Evolutionary conservation across 73 alveolate genomes (phyloP).

Genomic region (Breviolum minutum): DNA sequence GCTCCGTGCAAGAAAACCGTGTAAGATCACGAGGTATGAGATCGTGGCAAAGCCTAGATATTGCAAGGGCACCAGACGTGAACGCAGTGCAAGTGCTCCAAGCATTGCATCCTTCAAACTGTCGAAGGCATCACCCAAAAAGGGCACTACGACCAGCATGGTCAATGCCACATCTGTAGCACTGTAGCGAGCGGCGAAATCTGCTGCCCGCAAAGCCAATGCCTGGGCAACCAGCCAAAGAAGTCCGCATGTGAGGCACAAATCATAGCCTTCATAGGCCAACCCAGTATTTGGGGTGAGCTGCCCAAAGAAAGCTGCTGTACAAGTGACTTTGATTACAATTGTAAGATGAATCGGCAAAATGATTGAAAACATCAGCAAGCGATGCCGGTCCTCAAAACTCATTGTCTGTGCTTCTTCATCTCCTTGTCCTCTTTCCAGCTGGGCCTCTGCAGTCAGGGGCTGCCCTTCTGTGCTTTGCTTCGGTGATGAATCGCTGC

Average conservation of each 20-base stretch:
- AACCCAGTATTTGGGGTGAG: background rate
- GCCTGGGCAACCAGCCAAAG: background rate
- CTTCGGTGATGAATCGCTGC: too few species aligned
- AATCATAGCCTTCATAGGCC: slow-evolving; percentile 13
- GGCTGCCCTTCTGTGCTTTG: too few species aligned
- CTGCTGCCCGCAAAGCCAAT: background rate
- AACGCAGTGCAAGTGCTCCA: background rate
- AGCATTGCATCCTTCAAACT: slow-evolving; percentile 33
- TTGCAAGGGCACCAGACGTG: background rate
- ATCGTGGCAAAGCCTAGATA: background rate
- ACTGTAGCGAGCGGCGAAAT: background rate
- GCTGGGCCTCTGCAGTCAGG: too few species aligned
- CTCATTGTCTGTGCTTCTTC: too few species aligned
- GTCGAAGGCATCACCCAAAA: slow-evolving; percentile 44
- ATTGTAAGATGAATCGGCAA: background rate
- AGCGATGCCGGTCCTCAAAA: too few species aligned
- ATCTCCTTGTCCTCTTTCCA: too few species aligned
- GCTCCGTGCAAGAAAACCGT: background rate
- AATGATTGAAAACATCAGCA: too few species aligned
- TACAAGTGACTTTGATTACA: background rate
- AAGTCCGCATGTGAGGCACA: background rate
- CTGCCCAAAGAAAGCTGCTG: slow-evolving; percentile 6
- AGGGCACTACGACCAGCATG: background rate
- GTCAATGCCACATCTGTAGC: background rate
- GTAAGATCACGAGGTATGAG: background rate